These are phyloP conservation scores for Platanus orientalis DNA, from an alignment of 164 flowering plant species.

Conservation along the genomic window DNA sequence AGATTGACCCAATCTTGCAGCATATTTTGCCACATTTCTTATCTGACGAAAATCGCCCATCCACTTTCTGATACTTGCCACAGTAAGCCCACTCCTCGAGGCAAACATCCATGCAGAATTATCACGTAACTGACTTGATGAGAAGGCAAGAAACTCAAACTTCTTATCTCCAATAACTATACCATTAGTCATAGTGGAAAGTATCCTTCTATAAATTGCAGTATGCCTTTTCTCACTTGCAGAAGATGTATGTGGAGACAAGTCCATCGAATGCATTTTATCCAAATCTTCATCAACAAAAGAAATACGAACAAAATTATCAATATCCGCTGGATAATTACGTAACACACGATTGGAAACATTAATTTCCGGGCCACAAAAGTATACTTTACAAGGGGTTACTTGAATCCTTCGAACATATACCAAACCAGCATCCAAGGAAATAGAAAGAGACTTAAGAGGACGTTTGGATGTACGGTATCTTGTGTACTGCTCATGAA, in stretches of 20 bases:
- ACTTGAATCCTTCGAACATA: constrained; percentile 67
- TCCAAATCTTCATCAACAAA: constrained; percentile 77
- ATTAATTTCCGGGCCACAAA: constrained; percentile 74
- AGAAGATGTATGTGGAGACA: constrained; percentile 37
- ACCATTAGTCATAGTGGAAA: constrained; percentile 50
- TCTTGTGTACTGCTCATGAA: constrained; percentile 42
- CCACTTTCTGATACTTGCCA: constrained; percentile 58
- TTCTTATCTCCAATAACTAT: constrained; percentile 70
- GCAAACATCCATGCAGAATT: constrained; percentile 96
- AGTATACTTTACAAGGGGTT: constrained; percentile 73
- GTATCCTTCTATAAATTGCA: constrained; percentile 50
- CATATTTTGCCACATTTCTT: constrained; percentile 81
- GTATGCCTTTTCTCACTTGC: constrained; percentile 30
- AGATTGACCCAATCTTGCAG: constrained; percentile 93
- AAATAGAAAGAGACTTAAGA: constrained; percentile 32
- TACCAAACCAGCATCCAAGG: constrained; percentile 62
- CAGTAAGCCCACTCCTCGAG: constrained; percentile 42
- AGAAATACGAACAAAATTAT: constrained; percentile 73
- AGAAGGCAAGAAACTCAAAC: constrained; percentile 90
- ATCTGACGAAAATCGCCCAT: constrained; percentile 78
- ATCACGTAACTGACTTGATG: constrained; percentile 79
- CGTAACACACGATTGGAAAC: constrained; percentile 78
- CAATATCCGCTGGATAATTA: constrained; percentile 37
- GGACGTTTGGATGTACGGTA: constrained; percentile 16
- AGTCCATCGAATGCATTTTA: constrained; percentile 50